Percentiles rank a stretch among this genome's conserved stretches.
phyloP scores from a whole-genome alignment of 2,329 filamentous ascomycete genomes.

The Geosmithia putterillii region DNA sequence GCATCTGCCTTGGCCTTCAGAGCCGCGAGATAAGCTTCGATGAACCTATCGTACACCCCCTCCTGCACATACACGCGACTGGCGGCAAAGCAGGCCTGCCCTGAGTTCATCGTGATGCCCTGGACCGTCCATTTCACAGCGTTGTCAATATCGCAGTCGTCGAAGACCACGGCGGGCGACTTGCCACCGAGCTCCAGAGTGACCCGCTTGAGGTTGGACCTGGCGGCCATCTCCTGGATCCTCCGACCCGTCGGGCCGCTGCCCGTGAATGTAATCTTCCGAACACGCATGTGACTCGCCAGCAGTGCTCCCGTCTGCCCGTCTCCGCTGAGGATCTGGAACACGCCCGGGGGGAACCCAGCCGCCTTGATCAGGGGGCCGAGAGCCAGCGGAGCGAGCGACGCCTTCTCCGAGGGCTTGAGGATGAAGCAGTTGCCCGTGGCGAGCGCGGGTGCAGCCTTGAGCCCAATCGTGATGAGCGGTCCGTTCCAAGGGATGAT shows the following conservation, averaged over 20 bases:
- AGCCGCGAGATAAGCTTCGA: slow-evolving; percentile 42
- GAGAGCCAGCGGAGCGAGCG: slow-evolving; percentile 45
- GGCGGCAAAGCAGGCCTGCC: slow-evolving; percentile 44
- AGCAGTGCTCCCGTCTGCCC: slow-evolving; percentile 55
- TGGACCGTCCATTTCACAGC: slow-evolving; percentile 36
- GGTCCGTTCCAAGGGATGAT: slow-evolving; percentile 69
- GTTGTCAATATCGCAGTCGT: slow-evolving; percentile 47
- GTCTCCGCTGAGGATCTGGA: slow-evolving; percentile 59
- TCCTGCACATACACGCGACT: slow-evolving; percentile 45
- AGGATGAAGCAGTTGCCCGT: slow-evolving; percentile 47
- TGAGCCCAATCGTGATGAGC: slow-evolving; percentile 33
- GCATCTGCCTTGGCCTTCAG: slow-evolving; percentile 28
- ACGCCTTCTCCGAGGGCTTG: slow-evolving; percentile 50
- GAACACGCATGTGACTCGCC: slow-evolving; percentile 48
- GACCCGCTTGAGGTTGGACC: slow-evolving; percentile 42
- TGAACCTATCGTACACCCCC: slow-evolving; percentile 41
- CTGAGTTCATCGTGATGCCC: slow-evolving; percentile 36
- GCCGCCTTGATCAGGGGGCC: slow-evolving; percentile 53
- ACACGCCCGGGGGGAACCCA: slow-evolving; percentile 59
- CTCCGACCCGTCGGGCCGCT: slow-evolving; percentile 52
- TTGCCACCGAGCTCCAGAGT: slow-evolving; percentile 49
- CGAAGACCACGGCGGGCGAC: slow-evolving; percentile 43
- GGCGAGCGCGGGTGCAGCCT: slow-evolving; percentile 53
- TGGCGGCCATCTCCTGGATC: slow-evolving; percentile 54
- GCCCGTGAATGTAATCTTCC: slow-evolving; percentile 65